Evolutionary conservation across 495 filamentous ascomycete species (phyloP), one percentile per base, ranked within the genome.

Genomic region (Aspergillus egyptiacus): DNA sequence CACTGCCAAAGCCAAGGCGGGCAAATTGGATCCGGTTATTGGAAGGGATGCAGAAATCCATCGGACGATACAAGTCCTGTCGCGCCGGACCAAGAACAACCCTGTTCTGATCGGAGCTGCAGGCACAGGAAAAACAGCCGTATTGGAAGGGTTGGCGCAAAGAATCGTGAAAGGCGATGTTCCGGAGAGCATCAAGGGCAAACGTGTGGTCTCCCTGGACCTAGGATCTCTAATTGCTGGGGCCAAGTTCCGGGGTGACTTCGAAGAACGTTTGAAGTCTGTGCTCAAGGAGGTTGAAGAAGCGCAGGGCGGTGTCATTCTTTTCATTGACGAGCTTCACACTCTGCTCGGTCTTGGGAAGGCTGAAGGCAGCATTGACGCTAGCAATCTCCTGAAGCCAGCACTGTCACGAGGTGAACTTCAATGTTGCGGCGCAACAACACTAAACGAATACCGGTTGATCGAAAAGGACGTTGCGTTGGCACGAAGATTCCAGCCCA

Each of bases 381-480:
- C 93, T 2, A 91, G 87, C 54, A 97, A 98, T 60, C 75, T 97
- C 5, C 72, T 98, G 31, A 98, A 98, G 63, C 93, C 93, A n/a
- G 88, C 91, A 5, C 68, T 97, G 10, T 88, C 91, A 0, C 70
- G 93, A 55, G 93, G 93, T 36, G 91, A 96, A 53, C 79, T 97
- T 8, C 91, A 95, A 71, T 95, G 89, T 69, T 95, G 89, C 63
- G 90, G 93, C 50, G 91, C 93, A 14, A 97, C 93, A 0, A 98
- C 93, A 0, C 65, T 96, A 25, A 86, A 83, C 48, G 93, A 98
- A 60, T 98, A 96, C 57, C 78, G 93, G 31, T 67, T 77, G 53
- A 96, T 98, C 54, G 93, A 97, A 66, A 98, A 96, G 63, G 93
- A 98, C 63, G 91, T 89, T 18, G 93, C 93, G 1, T 70, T 98